Percentiles rank a stretch among this genome's conserved stretches.
Conservation (phyloP, 257 asterid species). For the Ophiorrhiza pumila region DNA sequence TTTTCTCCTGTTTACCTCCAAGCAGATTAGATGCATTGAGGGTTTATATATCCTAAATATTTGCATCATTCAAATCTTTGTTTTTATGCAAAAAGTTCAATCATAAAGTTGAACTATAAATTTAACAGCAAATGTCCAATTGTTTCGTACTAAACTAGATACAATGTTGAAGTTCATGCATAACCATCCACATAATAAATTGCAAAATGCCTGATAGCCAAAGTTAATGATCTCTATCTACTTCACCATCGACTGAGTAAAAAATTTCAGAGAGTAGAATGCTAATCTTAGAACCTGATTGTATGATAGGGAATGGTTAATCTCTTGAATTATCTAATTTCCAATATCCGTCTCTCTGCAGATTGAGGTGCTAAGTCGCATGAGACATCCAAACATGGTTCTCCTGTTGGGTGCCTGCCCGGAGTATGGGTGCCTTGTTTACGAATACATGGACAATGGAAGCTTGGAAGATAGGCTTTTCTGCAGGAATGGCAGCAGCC, state of each 20-base stretch:
- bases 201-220: neutral
- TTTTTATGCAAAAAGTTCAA: neutral
- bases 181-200: neutral
- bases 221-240: neutral
- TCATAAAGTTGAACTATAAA: neutral
- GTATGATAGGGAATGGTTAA: neutral
- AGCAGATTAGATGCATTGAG: neutral
- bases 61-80: neutral
- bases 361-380: slow-evolving; percentile 77
- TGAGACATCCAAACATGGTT: slow-evolving; percentile 96
- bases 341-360: slow-evolving; percentile 21
- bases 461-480: slow-evolving; percentile 79
- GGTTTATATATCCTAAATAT: neutral
- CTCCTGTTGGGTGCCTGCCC: slow-evolving; percentile 94
- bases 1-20: neutral
- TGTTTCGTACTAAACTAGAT: neutral
- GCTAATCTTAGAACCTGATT: neutral
- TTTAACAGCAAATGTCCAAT: neutral
- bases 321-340: neutral
- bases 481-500: slow-evolving; percentile 44
- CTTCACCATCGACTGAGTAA: neutral
- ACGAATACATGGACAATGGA: slow-evolving; percentile 84
- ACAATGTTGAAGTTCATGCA: neutral
- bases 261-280: neutral
- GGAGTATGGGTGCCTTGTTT: slow-evolving; percentile 88